phyloP scores from a whole-genome alignment of 2,329 filamentous ascomycete species.

The Monosporascus sp. region DNA sequence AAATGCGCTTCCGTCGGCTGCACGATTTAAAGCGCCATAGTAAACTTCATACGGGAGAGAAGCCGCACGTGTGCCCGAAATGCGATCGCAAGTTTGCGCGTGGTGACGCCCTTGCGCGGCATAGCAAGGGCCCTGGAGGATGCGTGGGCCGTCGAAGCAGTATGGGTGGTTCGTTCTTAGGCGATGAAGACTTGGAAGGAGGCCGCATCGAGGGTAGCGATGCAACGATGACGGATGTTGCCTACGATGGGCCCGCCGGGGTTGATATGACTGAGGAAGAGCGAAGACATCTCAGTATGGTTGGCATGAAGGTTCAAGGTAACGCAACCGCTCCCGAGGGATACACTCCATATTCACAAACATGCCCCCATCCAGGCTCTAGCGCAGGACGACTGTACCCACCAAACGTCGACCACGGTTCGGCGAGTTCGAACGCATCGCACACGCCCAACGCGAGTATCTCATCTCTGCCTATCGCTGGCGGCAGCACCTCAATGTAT shows the following conservation, averaged over 20 bases:
- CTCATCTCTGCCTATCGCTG: slow-evolving; percentile 41
- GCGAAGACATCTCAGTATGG: slow-evolving; percentile 62
- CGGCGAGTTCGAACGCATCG: slow-evolving; percentile 51
- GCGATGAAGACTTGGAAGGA: slow-evolving; percentile 67
- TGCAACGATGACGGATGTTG: slow-evolving; percentile 50
- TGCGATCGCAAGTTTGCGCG: slow-evolving; percentile 93
- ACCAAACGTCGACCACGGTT: slow-evolving; percentile 52
- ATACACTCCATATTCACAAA: slow-evolving; percentile 60
- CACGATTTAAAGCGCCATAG: slow-evolving; percentile 95
- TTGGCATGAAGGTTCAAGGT: slow-evolving; percentile 64
- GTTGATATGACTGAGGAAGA: slow-evolving; percentile 56
- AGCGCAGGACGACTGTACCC: slow-evolving; percentile 55
- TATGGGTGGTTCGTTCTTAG: slow-evolving; percentile 68
- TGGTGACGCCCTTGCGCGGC: slow-evolving; percentile 87
- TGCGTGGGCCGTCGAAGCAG: slow-evolving; percentile 89
- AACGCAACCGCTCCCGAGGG: slow-evolving; percentile 42
- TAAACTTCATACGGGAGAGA: slow-evolving; percentile 94
- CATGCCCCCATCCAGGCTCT: slow-evolving; percentile 63
- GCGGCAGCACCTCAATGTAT: slow-evolving; percentile 56
- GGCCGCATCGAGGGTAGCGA: slow-evolving; percentile 46
- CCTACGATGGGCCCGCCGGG: slow-evolving; percentile 55
- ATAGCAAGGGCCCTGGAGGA: slow-evolving; percentile 92
- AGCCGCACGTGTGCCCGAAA: slow-evolving; percentile 90
- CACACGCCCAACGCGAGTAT: slow-evolving; percentile 47
- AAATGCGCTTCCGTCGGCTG: slow-evolving; percentile 83